phyloP scores from a whole-genome alignment of 2,329 filamentous ascomycete genomes.

The Macrophomina pseudophaseolina region DNA sequence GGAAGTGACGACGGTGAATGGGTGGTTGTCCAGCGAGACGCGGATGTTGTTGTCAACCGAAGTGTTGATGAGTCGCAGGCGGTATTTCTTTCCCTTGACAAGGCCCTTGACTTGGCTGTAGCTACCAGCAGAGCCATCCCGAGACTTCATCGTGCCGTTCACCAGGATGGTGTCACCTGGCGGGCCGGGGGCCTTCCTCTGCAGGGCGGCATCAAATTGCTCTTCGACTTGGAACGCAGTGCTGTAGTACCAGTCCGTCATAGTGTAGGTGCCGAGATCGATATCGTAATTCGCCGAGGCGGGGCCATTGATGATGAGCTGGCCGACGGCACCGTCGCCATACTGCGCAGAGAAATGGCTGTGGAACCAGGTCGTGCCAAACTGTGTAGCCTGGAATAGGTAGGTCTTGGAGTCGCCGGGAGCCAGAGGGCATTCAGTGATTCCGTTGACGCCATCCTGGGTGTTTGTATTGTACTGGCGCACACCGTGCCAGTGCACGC shows the following conservation, averaged over 20 bases:
- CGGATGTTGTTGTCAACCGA: conserved; percentile 36
- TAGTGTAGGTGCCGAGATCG: conserved; percentile 62
- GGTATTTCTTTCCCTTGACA: conserved; percentile 56
- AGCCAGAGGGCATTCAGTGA: conserved; percentile 71
- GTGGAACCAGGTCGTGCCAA: conserved; percentile 50
- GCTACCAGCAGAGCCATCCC: conserved; percentile 40
- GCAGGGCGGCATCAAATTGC: conserved; percentile 36
- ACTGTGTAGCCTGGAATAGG: conserved; percentile 59
- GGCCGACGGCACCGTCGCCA: conserved; percentile 48
- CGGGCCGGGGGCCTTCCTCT: conserved; percentile 37
- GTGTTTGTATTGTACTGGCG: conserved; percentile 49
- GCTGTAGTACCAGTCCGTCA: conserved; percentile 66
- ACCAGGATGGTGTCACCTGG: conserved; percentile 54
- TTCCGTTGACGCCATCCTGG: conserved; percentile 53
- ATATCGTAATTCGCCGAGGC: conserved; percentile 55
- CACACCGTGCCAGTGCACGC: conserved; percentile 60
- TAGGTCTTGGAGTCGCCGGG: conserved; percentile 64
- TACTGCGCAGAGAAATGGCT: conserved; percentile 49
- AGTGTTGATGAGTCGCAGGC: conserved; percentile 63
- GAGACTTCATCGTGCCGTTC: conserved; percentile 61
- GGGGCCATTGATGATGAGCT: conserved; percentile 48
- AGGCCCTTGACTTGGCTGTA: conserved; percentile 39
- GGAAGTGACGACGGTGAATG: conserved; percentile 40
- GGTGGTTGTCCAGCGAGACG: conserved; percentile 39
- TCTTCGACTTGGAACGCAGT: conserved; percentile 34